Evolutionary conservation across 1,284 basidiomycete genomes (phyloP), one percentile per base, ranked within the genome.

Genomic region (Calocybe gambosa): DNA sequence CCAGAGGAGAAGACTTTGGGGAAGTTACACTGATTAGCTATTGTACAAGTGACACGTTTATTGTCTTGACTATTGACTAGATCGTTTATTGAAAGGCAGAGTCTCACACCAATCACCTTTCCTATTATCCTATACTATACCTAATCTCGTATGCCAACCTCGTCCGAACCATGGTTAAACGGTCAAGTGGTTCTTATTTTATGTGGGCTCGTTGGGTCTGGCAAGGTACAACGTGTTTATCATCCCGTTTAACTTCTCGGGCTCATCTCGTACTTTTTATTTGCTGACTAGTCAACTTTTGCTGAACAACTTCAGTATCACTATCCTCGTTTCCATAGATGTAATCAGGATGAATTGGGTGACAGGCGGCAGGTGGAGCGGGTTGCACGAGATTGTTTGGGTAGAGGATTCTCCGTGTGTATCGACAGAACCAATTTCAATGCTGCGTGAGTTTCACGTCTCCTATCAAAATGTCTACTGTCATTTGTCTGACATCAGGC

Each of bases 381-480:
- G 6, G 62, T 80, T 29, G 80, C 76, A 5, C 63, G 77, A 47
- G 54, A 62, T 21, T 69, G 70, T 9, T 69, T 87, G 39, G 51
- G 55, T 38, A 61, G 74, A 53, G 82, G 82, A 18, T 59, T 68
- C 34, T 85, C 80, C 13, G 78, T 82, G n/a, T 84, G 80, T 59
- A 76, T 87, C 41, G 85, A 87, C 58, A 72, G 85, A 49, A 82
- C 82, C 15, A 87, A 88, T 63, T 74, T 87, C 52, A 75, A 86
- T 58, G 68, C 70, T 43, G 60, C 59, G 84, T 85, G 59, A 64
- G 82, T 70, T 39, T 28, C 33, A 42, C 36, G 2, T 16, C 31
- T 16, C 31, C 31, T 46, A 28, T 23, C 40, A 36, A 25, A 16
- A 41, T 20, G 13, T 34, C 36, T 45, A 39, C 38, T 21, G 25